Evolutionary conservation across 2,329 filamentous ascomycete genomes (phyloP).

Genomic region (Aspergillus texensis): DNA sequence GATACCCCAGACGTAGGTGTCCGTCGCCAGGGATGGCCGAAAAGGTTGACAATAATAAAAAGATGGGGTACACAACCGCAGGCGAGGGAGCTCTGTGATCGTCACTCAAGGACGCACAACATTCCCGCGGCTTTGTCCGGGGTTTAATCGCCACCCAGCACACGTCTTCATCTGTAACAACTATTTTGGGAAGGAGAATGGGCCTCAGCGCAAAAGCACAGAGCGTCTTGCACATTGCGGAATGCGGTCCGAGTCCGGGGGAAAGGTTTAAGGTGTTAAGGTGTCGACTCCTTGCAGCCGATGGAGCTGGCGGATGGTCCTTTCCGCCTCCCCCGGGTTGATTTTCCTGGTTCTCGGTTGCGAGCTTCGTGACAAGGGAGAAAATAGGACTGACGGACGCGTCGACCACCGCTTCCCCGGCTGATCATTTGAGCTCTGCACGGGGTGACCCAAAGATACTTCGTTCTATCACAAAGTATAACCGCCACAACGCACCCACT

Average conservation of each 20-base stretch:
- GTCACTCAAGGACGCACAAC: constrained; percentile 4
- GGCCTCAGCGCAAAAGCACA: background rate
- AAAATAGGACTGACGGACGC: background rate
- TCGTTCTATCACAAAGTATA: constrained; percentile 1
- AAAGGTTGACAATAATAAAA: background rate
- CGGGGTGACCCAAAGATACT: background rate
- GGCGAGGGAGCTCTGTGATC: constrained; percentile 6
- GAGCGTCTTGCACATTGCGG: background rate
- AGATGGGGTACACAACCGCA: background rate
- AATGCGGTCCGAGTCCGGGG: constrained; percentile 4
- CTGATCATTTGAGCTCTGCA: background rate
- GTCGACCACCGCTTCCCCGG: background rate
- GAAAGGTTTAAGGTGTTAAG: constrained; percentile 1
- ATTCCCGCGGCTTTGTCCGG: background rate
- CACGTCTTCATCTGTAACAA: background rate
- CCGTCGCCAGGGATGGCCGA: background rate
- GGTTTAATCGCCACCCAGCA: background rate
- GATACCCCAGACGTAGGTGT: background rate
- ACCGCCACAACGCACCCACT: background rate
- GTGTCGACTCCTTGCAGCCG: constrained; percentile 4
- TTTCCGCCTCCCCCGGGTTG: background rate
- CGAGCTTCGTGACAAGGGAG: background rate
- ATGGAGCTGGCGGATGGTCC: background rate
- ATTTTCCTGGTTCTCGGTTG: background rate
- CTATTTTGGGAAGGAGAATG: background rate